Base-by-base conservation (phyloP, 441 rosid genomes). In the Flueggea neowawraea region DNA sequence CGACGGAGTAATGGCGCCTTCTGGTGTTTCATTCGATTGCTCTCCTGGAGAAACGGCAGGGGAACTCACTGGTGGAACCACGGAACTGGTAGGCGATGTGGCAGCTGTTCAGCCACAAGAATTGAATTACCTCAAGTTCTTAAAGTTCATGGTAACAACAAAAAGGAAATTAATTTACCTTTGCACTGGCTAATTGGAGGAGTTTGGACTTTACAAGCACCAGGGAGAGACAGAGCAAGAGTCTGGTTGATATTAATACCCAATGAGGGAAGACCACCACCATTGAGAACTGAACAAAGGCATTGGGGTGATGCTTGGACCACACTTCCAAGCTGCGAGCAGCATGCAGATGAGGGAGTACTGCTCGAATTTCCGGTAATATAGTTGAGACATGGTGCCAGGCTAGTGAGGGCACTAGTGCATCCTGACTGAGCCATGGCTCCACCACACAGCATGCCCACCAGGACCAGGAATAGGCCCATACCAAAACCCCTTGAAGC, bases 241-340 rank as follows among this genome's bases (percentile, higher is more conserved):
- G 87, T 86, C 54, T 71, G 77, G 72, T 81, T 83, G 13, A 85
- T 72, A 64, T 57, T 50, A 47, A 77, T 31, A 10, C 88, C 81
- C 36, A 69, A 12, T 2, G 66, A 44, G 55, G 76, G 28, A 22
- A 22, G 68, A 33, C 47, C 66, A 15, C 44, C 47, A 9, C 77
- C 71, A 52, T 71, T 75, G 36, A 79, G 68, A 41, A 79, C 52
- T 1, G 70, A 65, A 66, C 86, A 85, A 36, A 81, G 79, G 60
- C 88, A 83, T 28, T 64, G 67, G 2, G 84, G 88, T 15, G 77
- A 72, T 3, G 82, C 63, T 60, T 81, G 77, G 44, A 83, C 84
- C 6, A 81, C 81, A 57, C 15, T 55, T 39, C 72, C 49, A 5
- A 83, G 71, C 68, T 70, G 73, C 9, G 70, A 60, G 76, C 86